phyloP scores from a whole-genome alignment of 1,284 basidiomycete genomes.

The Ganoderma lingzhi region DNA sequence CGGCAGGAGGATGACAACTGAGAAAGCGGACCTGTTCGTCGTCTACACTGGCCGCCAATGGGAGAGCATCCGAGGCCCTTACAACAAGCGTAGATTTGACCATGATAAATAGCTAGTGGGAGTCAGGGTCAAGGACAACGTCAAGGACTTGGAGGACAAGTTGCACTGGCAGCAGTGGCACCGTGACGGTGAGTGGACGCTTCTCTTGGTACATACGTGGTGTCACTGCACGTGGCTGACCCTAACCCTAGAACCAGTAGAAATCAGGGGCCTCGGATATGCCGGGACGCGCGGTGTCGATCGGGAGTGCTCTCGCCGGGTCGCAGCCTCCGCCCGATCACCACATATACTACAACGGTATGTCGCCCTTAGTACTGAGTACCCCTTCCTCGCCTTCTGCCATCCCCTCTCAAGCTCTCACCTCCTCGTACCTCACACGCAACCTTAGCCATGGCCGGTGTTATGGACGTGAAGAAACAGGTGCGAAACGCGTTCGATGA shows the following conservation, averaged over 20 bases:
- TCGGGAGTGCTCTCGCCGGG: slow-evolving; percentile 7
- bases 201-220: slow-evolving; percentile 25
- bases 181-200: slow-evolving; percentile 15
- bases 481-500: slow-evolving; percentile 41
- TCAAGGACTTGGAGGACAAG: not conserved
- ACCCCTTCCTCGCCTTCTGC: slow-evolving; percentile 23
- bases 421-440: not conserved
- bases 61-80: slow-evolving; percentile 90
- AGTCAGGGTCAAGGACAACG: not conserved
- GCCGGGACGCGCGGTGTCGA: too few relatives aligned
- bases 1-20: not conserved
- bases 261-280: not conserved
- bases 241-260: slow-evolving; percentile 7
- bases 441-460: slow-evolving; percentile 31
- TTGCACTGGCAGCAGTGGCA: not conserved
- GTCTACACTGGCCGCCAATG: slow-evolving; percentile 93
- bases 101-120: slow-evolving; percentile 56
- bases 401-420: slow-evolving; percentile 45
- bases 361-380: not conserved
- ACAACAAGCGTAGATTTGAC: slow-evolving; percentile 93
- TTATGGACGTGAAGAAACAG: slow-evolving; percentile 69
- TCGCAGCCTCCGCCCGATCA: not conserved
- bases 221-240: slow-evolving; percentile 25
- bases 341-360: not conserved
- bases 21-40: slow-evolving; percentile 82